A percentile compares a stretch with the other conserved stretches of the same genome.
Evolutionary conservation across 441 rosid species (phyloP).

Genomic region (Erodium moschatum): DNA sequence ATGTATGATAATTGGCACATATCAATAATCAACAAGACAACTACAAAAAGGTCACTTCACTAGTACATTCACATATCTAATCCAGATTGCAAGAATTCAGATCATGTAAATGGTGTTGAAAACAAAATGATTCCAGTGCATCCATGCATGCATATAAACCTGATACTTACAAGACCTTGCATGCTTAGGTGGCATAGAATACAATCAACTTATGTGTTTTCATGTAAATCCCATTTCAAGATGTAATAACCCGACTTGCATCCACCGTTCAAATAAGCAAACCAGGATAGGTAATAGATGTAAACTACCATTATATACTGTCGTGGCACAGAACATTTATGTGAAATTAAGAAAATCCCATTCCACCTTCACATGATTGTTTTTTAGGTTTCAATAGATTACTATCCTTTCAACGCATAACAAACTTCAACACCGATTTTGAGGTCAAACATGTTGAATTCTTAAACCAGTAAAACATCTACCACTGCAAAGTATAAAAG

Average conservation of each 20-base stretch:
- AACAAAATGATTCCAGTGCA: background rate
- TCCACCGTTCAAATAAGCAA: conserved; percentile 10
- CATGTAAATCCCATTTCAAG: conserved; percentile 13
- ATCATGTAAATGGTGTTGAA: background rate
- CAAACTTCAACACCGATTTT: background rate
- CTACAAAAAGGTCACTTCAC: background rate
- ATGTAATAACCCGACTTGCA: background rate
- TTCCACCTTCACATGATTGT: background rate
- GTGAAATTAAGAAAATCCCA: background rate
- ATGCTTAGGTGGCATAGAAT: background rate
- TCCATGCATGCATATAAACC: background rate
- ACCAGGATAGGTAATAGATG: background rate
- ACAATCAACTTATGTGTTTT: conserved; percentile 13
- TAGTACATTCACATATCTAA: background rate
- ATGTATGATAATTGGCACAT: background rate
- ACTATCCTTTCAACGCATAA: background rate
- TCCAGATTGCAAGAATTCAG: background rate
- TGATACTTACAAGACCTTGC: background rate
- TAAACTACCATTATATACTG: background rate
- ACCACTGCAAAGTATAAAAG: background rate
- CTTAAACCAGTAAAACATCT: background rate
- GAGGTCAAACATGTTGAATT: background rate
- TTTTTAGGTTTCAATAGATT: background rate
- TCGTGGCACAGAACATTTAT: background rate
- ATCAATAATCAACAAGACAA: background rate